Conservation (phyloP, 2,329 filamentous ascomycete genomes). For the Apiospora koreana region DNA sequence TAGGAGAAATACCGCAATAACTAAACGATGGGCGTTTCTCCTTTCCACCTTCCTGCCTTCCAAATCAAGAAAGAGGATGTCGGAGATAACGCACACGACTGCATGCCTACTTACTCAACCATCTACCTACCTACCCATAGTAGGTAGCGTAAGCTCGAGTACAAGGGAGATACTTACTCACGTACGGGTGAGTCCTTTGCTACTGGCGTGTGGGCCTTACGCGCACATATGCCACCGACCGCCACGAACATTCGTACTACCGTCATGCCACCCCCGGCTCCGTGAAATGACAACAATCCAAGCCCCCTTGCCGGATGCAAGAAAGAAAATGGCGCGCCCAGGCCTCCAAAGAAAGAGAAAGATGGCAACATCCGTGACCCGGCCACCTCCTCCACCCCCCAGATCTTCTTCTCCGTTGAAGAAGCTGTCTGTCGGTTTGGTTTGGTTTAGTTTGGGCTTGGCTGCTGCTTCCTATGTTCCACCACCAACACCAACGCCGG, state of each 20-base stretch:
- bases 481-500: neutral
- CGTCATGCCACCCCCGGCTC: neutral
- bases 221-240: neutral
- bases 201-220: neutral
- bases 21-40: neutral
- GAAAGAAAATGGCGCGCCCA: neutral
- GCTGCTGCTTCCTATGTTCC: neutral
- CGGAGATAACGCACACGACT: neutral
- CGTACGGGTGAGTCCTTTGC: neutral
- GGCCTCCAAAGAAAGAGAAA: too few species aligned
- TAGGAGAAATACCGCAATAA: neutral
- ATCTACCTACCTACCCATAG: neutral
- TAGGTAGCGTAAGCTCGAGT: neutral
- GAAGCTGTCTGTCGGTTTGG: neutral
- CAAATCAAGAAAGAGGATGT: neutral
- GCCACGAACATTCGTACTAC: neutral
- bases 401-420: neutral
- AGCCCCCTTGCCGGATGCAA: neutral
- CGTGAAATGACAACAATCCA: neutral
- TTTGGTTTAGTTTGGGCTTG: neutral
- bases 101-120: neutral
- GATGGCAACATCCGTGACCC: neutral
- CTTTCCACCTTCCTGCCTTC: neutral
- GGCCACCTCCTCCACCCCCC: neutral
- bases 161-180: neutral